Evolutionary conservation across 306 rosid species (phyloP).

Genomic region (Prunus mira): DNA sequence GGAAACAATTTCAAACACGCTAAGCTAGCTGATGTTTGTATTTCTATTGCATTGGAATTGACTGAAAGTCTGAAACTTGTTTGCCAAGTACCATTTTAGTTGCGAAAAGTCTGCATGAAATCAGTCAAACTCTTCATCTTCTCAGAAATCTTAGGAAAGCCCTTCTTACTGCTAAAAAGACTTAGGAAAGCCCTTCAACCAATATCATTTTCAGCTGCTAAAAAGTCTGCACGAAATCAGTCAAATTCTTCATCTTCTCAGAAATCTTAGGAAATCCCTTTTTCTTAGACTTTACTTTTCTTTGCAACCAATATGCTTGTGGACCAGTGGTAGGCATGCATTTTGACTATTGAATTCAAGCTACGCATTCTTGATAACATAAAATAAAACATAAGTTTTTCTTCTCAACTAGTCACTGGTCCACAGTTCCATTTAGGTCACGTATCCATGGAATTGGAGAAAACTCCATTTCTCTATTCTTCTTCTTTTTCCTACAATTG

Average conservation of each 20-base stretch:
- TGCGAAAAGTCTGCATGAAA: background rate
- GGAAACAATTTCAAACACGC: constrained; percentile 8
- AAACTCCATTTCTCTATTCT: background rate
- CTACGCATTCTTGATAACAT: background rate
- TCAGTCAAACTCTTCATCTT: constrained; percentile 2
- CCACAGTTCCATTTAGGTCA: background rate
- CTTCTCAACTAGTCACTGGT: background rate
- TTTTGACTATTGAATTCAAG: background rate
- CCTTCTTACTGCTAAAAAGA: background rate
- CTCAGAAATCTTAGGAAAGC: background rate
- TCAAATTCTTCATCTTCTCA: background rate
- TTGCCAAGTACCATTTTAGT: background rate
- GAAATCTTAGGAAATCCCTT: background rate
- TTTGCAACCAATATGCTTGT: background rate
- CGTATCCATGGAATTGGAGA: background rate
- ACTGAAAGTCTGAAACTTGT: constrained; percentile 7
- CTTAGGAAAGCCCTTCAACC: background rate
- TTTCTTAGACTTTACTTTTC: background rate
- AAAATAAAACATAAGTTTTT: background rate
- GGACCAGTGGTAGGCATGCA: constrained; percentile 6
- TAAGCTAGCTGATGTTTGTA: background rate
- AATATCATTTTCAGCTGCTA: background rate
- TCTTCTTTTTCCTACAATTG: no score
- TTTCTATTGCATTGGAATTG: background rate
- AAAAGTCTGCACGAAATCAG: background rate